A percentile compares a stretch with the other conserved stretches of the same genome.
phyloP scores from a whole-genome alignment of 176 grass and related monocot species.

The Eleusine indica region DNA sequence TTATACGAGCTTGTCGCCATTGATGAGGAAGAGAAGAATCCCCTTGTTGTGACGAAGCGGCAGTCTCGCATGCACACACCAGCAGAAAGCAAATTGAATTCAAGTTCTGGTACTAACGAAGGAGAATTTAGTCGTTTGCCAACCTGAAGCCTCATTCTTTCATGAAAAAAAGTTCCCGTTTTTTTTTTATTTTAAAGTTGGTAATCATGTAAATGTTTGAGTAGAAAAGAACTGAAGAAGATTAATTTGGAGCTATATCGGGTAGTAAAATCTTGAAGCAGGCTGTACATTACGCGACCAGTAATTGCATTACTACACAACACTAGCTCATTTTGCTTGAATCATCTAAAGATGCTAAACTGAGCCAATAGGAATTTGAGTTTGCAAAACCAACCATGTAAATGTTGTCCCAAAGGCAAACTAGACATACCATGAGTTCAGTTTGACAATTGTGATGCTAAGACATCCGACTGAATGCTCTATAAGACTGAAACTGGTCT shows the following conservation, averaged over 20 bases:
- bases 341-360: slow-evolving; percentile 3
- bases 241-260: background rate
- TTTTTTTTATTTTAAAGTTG: slow-evolving; percentile 25
- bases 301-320: slow-evolving; percentile 2
- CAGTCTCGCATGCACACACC: slow-evolving; percentile 60
- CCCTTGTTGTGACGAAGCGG: slow-evolving; percentile 62
- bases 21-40: slow-evolving; percentile 73
- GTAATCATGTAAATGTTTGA: slow-evolving; percentile 40
- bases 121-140: slow-evolving; percentile 42
- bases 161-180: slow-evolving; percentile 4
- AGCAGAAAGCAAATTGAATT: slow-evolving; percentile 60
- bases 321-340: background rate
- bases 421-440: background rate
- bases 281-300: background rate
- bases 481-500: background rate
- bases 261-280: slow-evolving; percentile 28
- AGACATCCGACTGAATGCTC: background rate
- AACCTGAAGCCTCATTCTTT: slow-evolving; percentile 36
- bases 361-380: background rate
- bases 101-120: slow-evolving; percentile 57
- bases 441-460: slow-evolving; percentile 7
- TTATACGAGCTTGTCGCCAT: slow-evolving; percentile 40
- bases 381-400: background rate
- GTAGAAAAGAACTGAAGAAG: slow-evolving; percentile 28
- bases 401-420: background rate